Percentiles rank a stretch among this genome's conserved stretches.
phyloP scores from a whole-genome alignment of 805 yeast species.

The Yarrowia hollandica region DNA sequence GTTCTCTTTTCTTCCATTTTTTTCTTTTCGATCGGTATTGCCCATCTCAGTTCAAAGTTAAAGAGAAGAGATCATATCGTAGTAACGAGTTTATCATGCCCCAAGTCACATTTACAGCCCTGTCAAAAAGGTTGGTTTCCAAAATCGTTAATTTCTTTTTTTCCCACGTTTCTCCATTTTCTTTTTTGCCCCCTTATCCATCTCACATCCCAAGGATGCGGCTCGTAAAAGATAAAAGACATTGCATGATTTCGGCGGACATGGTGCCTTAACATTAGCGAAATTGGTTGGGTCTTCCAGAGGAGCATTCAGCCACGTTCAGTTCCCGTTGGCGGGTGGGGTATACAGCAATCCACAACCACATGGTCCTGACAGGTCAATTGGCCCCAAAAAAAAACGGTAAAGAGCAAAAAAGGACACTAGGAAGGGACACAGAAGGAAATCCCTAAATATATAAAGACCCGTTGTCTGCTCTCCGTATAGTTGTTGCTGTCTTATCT shows the following conservation, averaged over 20 bases:
- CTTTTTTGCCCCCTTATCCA: too few relatives aligned
- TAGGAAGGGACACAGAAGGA: too few relatives aligned
- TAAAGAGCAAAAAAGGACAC: background rate
- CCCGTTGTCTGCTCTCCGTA: too few relatives aligned
- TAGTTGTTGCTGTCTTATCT: background rate
- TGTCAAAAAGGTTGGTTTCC: too few relatives aligned
- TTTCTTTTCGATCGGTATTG: background rate
- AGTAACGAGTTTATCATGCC: too few relatives aligned
- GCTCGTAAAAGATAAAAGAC: background rate
- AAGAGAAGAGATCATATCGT: too few relatives aligned
- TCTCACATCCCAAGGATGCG: background rate
- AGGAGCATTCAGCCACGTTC: too few relatives aligned
- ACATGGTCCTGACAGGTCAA: too few relatives aligned
- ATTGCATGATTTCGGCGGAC: background rate
- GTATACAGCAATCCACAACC: too few relatives aligned
- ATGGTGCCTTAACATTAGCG: slow-evolving; percentile 23
- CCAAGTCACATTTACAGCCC: too few relatives aligned
- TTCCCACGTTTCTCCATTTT: background rate
- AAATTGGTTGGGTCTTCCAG: background rate
- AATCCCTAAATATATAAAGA: background rate
- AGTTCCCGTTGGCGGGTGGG: too few relatives aligned
- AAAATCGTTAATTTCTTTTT: too few relatives aligned
- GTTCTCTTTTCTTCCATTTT: background rate
- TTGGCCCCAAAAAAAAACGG: background rate
- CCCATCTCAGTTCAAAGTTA: slow-evolving; percentile 3